These are phyloP conservation scores for Aspergillus quadricinctus DNA, from an alignment of 2,329 filamentous ascomycete genomes.

Conservation along the genomic window DNA sequence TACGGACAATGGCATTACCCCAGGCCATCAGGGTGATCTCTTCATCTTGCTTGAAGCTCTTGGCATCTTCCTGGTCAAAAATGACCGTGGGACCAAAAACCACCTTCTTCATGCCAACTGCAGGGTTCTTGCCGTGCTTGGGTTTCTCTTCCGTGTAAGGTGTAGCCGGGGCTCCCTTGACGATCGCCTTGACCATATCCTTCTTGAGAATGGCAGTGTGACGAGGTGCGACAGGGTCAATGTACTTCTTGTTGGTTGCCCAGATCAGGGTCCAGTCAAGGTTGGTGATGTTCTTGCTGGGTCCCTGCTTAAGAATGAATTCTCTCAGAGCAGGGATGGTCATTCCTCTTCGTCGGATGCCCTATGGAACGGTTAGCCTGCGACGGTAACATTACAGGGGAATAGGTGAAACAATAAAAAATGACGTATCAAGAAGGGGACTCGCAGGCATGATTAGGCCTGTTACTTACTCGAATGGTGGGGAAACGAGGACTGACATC, in stretches of 20 bases:
- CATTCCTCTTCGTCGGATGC: constrained; percentile 48
- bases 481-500: constrained; percentile 41
- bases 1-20: constrained; percentile 59
- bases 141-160: constrained; percentile 70
- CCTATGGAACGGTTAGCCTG: constrained; percentile 10
- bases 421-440: background rate
- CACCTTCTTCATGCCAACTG: constrained; percentile 81
- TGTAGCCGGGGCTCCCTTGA: constrained; percentile 61
- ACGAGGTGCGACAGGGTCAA: constrained; percentile 70
- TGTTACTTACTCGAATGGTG: constrained; percentile 36
- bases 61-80: constrained; percentile 82
- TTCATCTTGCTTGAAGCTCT: constrained; percentile 75
- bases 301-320: constrained; percentile 49
- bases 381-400: background rate
- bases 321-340: constrained; percentile 46
- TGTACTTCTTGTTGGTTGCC: constrained; percentile 71
- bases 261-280: constrained; percentile 49
- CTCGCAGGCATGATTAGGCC: background rate
- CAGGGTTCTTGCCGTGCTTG: constrained; percentile 84
- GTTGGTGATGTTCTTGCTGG: constrained; percentile 46
- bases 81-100: constrained; percentile 70
- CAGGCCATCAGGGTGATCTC: constrained; percentile 96
- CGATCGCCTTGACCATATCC: constrained; percentile 64
- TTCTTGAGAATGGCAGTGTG: constrained; percentile 70
- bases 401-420: background rate